These are phyloP conservation scores for Chlamydomonas sp. DNA, from an alignment of 139 green algal genomes.

Conservation along the genomic window DNA sequence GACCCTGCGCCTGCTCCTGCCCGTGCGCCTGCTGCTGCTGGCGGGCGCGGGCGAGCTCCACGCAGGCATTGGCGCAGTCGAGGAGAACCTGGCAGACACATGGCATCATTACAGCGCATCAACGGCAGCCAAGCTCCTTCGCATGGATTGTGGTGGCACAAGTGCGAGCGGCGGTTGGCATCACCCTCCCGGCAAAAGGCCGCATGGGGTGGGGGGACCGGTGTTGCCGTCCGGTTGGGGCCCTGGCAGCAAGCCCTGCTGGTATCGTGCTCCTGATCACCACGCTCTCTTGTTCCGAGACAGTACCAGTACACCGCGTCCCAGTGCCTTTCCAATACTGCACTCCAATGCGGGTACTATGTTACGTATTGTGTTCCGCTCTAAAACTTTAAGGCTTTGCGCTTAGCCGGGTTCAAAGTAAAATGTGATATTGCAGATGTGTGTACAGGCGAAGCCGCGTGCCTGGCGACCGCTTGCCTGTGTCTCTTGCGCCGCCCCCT, in stretches of 20 bases:
- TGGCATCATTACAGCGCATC: too few relatives aligned
- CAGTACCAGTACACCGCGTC: too few relatives aligned
- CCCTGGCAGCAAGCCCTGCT: too few relatives aligned
- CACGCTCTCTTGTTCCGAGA: too few relatives aligned
- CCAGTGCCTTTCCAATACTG: too few relatives aligned
- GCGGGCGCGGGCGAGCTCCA: not conserved
- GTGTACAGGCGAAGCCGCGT: not conserved
- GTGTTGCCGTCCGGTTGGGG: too few relatives aligned
- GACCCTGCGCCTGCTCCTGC: not conserved
- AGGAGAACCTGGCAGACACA: not conserved
- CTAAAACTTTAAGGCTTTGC: not conserved
- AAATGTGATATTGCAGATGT: not conserved
- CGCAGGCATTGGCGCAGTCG: constrained; percentile 13
- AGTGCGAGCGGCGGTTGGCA: too few relatives aligned
- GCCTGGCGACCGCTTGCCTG: not conserved
- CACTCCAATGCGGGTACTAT: not conserved
- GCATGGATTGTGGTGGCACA: too few relatives aligned
- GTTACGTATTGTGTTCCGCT: not conserved
- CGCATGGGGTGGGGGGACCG: too few relatives aligned
- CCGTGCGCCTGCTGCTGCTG: not conserved
- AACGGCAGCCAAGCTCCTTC: too few relatives aligned
- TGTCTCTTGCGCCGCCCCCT: not conserved
- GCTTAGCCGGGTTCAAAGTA: not conserved
- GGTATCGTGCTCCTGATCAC: too few relatives aligned
- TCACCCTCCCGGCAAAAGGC: too few relatives aligned